Evolutionary conservation across 2,329 filamentous ascomycete genomes (phyloP).

Genomic region (Volutella citrinella): DNA sequence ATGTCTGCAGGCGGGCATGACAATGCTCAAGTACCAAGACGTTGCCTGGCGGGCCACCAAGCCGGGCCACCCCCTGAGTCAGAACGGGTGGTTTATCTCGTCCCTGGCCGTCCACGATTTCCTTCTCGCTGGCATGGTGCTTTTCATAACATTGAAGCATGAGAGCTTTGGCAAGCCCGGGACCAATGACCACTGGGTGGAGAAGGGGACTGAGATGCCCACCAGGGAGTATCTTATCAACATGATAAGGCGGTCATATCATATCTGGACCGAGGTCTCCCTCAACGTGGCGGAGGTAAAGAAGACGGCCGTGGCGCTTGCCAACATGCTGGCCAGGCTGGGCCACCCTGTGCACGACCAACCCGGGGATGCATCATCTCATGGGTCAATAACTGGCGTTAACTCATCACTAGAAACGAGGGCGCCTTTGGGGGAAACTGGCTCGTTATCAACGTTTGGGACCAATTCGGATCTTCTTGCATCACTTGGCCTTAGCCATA

Average conservation of each 20-base stretch:
- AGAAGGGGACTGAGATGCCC: conserved; percentile 27
- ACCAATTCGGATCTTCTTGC: no score
- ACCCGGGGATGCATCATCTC: conserved; percentile 2
- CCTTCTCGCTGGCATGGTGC: conserved; percentile 57
- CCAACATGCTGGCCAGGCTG: conserved; percentile 44
- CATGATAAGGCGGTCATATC: conserved; percentile 40
- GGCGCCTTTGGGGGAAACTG: conserved; percentile 8
- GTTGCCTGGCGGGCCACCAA: conserved; percentile 46
- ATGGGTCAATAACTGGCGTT: conserved; percentile 4
- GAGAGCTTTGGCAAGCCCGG: conserved; percentile 37
- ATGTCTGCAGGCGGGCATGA: conserved; percentile 48
- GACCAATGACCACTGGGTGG: conserved; percentile 33
- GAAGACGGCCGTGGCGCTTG: conserved; percentile 45
- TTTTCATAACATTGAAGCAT: conserved; percentile 51
- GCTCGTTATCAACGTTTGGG: no score
- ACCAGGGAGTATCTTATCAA: conserved; percentile 38
- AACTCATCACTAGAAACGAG: conserved; percentile 13
- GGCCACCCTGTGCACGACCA: conserved; percentile 26
- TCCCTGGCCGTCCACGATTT: conserved; percentile 60
- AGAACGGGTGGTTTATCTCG: conserved; percentile 55
- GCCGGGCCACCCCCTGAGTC: conserved; percentile 51
- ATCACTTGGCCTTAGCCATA: no score
- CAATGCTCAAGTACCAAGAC: conserved; percentile 46
- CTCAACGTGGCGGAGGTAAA: conserved; percentile 36
- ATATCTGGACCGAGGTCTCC: conserved; percentile 43